Conservation (phyloP, 1,284 basidiomycete genomes). For the Heterobasidion annosum region DNA sequence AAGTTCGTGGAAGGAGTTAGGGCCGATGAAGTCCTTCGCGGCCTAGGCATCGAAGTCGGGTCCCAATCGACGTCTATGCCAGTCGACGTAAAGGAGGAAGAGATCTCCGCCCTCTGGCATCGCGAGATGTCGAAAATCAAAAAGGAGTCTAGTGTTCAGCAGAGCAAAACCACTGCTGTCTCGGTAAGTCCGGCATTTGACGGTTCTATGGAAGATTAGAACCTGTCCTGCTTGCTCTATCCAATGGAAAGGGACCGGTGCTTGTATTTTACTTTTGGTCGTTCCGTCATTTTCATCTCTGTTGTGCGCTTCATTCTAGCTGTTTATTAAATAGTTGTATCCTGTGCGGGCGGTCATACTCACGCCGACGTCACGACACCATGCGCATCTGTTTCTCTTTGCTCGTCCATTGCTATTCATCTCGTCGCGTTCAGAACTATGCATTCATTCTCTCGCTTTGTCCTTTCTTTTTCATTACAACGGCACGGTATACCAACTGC, state of each 20-base stretch:
- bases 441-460: not conserved
- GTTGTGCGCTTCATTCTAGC: not conserved
- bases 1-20: slow-evolving; percentile 48
- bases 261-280: not conserved
- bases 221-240: not conserved
- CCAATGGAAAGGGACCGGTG: not conserved
- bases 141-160: slow-evolving; percentile 39
- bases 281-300: not conserved
- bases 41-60: slow-evolving; percentile 41
- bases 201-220: slow-evolving; percentile 38
- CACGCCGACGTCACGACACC: not conserved
- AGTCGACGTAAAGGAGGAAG: slow-evolving; percentile 51
- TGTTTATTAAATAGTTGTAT: not conserved
- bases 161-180: slow-evolving; percentile 11
- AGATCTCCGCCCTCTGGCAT: slow-evolving; percentile 59
- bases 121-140: slow-evolving; percentile 47
- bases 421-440: not conserved
- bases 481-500: not conserved
- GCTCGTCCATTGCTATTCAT: not conserved
- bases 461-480: not conserved
- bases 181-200: slow-evolving; percentile 29
- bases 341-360: too few relatives aligned
- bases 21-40: slow-evolving; percentile 54
- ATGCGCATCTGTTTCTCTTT: slow-evolving; percentile 1
- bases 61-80: slow-evolving; percentile 16